Percentiles rank a stretch among this genome's conserved stretches.
Evolutionary conservation across 495 filamentous ascomycete species (phyloP).

Genomic region (Aspergillus heteromorphus): DNA sequence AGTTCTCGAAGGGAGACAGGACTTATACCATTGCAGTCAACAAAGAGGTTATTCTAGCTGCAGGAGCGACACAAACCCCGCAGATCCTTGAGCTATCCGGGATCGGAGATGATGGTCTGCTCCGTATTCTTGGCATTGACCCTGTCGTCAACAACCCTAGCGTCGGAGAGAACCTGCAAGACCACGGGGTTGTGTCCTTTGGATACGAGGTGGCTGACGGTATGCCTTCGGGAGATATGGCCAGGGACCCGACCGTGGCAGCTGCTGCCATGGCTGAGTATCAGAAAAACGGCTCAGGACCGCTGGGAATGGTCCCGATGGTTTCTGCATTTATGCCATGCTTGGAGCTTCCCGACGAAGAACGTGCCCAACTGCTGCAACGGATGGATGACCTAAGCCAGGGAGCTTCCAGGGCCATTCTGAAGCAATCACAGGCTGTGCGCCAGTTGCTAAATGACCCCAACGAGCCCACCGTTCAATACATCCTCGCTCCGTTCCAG

Average conservation of each 20-base stretch:
- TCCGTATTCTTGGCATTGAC: slow-evolving; percentile 37
- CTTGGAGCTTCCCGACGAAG: slow-evolving; percentile 1
- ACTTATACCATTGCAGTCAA: slow-evolving; percentile 35
- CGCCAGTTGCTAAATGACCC: slow-evolving; percentile 5
- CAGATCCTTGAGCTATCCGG: slow-evolving; percentile 52
- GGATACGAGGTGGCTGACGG: background rate
- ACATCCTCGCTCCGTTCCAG: slow-evolving; percentile 19
- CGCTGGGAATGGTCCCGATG: slow-evolving; percentile 14
- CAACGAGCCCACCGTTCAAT: slow-evolving; percentile 15
- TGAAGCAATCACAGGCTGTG: slow-evolving; percentile 5
- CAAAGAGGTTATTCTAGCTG: slow-evolving; percentile 50
- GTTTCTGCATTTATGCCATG: slow-evolving; percentile 18
- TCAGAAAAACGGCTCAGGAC: slow-evolving; percentile 4
- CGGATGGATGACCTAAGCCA: background rate
- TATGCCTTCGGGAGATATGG: background rate
- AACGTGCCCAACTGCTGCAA: background rate
- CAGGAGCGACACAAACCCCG: slow-evolving; percentile 51
- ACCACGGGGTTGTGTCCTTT: slow-evolving; percentile 28
- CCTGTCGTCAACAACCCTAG: slow-evolving; percentile 39
- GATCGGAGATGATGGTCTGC: slow-evolving; percentile 35
- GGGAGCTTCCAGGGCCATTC: background rate
- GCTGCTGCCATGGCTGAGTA: background rate
- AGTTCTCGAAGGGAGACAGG: slow-evolving; percentile 9
- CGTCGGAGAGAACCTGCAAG: slow-evolving; percentile 54
- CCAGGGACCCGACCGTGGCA: background rate